Percentiles rank a stretch among this genome's conserved stretches.
phyloP scores from a whole-genome alignment of 208 protist genomes.

The Strigomonas galati region DNA sequence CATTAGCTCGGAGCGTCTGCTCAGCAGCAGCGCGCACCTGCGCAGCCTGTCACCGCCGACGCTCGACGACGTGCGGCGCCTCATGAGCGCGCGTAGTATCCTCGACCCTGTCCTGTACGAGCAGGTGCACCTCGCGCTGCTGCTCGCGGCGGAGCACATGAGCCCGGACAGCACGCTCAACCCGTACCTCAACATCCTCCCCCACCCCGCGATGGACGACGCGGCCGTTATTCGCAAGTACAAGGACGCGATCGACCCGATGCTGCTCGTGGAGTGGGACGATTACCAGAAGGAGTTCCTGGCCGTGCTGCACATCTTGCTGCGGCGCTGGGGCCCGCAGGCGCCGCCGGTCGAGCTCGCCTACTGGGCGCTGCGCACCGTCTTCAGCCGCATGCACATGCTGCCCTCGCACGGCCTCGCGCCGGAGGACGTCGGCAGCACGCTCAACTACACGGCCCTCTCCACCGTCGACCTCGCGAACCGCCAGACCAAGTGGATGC shows the following conservation, averaged over 20 bases:
- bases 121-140: slow-evolving; percentile 65
- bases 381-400: slow-evolving; percentile 71
- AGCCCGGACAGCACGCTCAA: slow-evolving; percentile 34
- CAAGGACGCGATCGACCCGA: slow-evolving; percentile 66
- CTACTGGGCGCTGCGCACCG: slow-evolving; percentile 79
- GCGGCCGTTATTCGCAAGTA: slow-evolving; percentile 45
- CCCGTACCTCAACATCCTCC: slow-evolving; percentile 64
- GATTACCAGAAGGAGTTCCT: slow-evolving; percentile 77
- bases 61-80: slow-evolving; percentile 41
- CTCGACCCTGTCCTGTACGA: slow-evolving; percentile 68
- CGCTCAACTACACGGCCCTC: slow-evolving; percentile 58
- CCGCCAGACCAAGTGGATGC: slow-evolving; percentile 34
- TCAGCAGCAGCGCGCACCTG: slow-evolving; percentile 23
- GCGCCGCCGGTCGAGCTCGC: slow-evolving; percentile 60
- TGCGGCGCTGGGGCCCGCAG: slow-evolving; percentile 40
- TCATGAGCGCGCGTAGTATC: slow-evolving; percentile 56
- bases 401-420: slow-evolving; percentile 50
- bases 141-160: slow-evolving; percentile 59
- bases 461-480: slow-evolving; percentile 50
- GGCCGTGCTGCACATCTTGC: slow-evolving; percentile 41
- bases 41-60: slow-evolving; percentile 33
- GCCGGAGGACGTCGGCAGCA: slow-evolving; percentile 47
- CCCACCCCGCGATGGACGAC: slow-evolving; percentile 72
- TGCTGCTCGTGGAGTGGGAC: slow-evolving; percentile 77
- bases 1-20: slow-evolving; percentile 41